phyloP scores from a whole-genome alignment of 768 basidiomycete species.

The Hygrophorus pudorinus region DNA sequence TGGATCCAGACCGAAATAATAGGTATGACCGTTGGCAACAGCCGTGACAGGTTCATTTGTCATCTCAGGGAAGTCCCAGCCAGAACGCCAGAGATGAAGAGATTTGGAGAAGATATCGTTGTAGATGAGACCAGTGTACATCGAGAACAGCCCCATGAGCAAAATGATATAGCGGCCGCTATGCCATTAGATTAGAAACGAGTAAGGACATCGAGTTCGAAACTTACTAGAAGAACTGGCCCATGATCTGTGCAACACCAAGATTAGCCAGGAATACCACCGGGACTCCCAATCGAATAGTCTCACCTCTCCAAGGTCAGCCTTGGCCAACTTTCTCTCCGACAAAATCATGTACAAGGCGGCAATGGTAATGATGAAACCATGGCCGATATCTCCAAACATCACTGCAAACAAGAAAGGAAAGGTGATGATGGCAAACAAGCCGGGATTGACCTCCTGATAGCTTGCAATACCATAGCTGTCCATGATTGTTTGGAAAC shows the following conservation, averaged over 20 bases:
- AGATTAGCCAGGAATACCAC: background rate
- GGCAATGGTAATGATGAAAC: slow-evolving; percentile 65
- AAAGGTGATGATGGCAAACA: slow-evolving; percentile 89
- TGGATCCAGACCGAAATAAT: slow-evolving; percentile 92
- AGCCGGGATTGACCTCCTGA: slow-evolving; percentile 93
- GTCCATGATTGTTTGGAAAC: slow-evolving; percentile 97
- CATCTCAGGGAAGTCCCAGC: slow-evolving; percentile 64
- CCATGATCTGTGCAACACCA: slow-evolving; percentile 47
- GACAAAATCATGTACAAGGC: slow-evolving; percentile 78
- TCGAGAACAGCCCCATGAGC: slow-evolving; percentile 94
- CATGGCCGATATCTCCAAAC: slow-evolving; percentile 99
- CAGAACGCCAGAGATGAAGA: slow-evolving; percentile 79
- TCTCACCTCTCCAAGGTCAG: slow-evolving; percentile 64
- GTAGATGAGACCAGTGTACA: slow-evolving; percentile 96
- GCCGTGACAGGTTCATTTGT: slow-evolving; percentile 38
- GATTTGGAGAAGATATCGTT: slow-evolving; percentile 98
- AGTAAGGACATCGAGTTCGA: background rate
- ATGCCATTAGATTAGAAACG: slow-evolving; percentile 12
- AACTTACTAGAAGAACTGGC: slow-evolving; percentile 88
- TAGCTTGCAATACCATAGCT: slow-evolving; percentile 91
- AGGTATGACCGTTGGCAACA: slow-evolving; percentile 54
- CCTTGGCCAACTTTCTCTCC: slow-evolving; percentile 73
- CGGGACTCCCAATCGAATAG: background rate
- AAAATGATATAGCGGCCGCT: slow-evolving; percentile 98
- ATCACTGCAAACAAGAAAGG: slow-evolving; percentile 99